Percentiles rank a stretch among this genome's conserved stretches.
Evolutionary conservation across 2,329 filamentous ascomycete species (phyloP).

Genomic region (Xylariaceae sp.): DNA sequence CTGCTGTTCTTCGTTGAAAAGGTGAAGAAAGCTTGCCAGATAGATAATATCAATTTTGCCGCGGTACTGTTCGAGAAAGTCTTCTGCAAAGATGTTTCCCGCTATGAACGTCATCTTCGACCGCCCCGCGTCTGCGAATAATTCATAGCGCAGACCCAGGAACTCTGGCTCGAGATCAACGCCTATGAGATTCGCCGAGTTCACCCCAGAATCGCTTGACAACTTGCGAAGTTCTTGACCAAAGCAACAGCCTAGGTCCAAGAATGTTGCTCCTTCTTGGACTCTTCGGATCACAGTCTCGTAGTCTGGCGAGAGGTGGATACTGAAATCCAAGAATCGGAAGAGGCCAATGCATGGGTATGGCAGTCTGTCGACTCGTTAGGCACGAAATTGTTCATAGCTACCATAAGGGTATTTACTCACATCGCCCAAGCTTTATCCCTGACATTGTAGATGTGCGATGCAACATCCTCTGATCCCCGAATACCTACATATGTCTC

Average conservation of each 20-base stretch:
- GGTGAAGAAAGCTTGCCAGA: background rate
- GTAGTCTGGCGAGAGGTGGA: background rate
- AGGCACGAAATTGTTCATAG: background rate
- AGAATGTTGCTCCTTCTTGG: background rate
- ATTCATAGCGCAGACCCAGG: background rate
- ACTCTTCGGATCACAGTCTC: background rate
- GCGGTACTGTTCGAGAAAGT: background rate
- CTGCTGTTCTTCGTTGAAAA: background rate
- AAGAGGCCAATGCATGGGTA: background rate
- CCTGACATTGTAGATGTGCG: background rate
- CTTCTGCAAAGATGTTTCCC: background rate
- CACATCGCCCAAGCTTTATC: background rate
- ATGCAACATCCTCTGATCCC: background rate
- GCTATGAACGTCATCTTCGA: background rate
- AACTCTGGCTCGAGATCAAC: background rate
- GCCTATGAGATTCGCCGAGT: background rate
- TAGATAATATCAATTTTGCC: background rate
- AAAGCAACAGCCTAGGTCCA: background rate
- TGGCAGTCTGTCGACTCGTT: background rate
- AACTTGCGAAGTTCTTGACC: background rate
- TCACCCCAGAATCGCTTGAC: background rate
- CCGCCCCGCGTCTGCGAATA: background rate
- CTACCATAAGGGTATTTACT: background rate
- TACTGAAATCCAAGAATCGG: background rate
- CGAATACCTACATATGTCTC: background rate